These are phyloP conservation scores for Trichoderma reesei DNA, from an alignment of 495 filamentous ascomycete species.

Conservation along the genomic window DNA sequence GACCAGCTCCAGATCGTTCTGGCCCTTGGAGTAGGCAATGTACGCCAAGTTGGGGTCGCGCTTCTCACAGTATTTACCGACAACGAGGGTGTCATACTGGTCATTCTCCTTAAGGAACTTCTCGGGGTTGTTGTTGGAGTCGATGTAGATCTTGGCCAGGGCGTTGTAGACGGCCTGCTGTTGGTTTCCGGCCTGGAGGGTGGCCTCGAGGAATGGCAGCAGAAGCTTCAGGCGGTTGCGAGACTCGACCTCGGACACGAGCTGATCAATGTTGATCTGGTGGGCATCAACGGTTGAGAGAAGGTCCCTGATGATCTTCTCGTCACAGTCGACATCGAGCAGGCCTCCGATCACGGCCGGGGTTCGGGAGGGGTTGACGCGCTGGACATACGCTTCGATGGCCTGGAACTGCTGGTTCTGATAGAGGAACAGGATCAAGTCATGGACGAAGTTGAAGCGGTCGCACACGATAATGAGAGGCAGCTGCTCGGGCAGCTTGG, in stretches of 20 bases:
- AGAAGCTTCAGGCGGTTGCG: constrained; percentile 94
- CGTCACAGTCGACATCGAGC: constrained; percentile 96
- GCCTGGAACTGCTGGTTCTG: constrained; percentile 99
- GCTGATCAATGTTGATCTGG: constrained; percentile 88
- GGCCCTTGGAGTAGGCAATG: constrained; percentile 92
- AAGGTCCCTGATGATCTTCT: constrained; percentile 87
- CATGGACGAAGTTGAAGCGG: constrained; percentile 96
- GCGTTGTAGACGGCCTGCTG: constrained; percentile 98
- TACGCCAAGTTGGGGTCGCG: constrained; percentile 94
- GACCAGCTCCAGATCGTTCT: constrained; percentile 95
- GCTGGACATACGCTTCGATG: constrained; percentile 98
- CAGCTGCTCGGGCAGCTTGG: constrained; percentile 80
- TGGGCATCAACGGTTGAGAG: constrained; percentile 77
- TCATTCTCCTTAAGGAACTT: constrained; percentile 98
- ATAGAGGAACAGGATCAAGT: constrained; percentile 94
- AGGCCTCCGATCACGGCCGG: constrained; percentile 91
- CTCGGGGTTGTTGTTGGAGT: constrained; percentile 98
- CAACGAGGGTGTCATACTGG: constrained; percentile 82
- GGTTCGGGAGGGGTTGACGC: constrained; percentile 88
- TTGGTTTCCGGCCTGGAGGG: constrained; percentile 81
- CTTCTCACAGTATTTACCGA: constrained; percentile 99
- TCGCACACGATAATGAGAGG: constrained; percentile 98
- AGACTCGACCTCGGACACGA: constrained; percentile 89
- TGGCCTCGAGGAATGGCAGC: constrained; percentile 92
- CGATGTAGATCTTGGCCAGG: constrained; percentile 99